Percentiles rank a stretch among this genome's conserved stretches.
Conservation (phyloP, 2,329 filamentous ascomycete genomes). For the Cercospora zeae-maydis region DNA sequence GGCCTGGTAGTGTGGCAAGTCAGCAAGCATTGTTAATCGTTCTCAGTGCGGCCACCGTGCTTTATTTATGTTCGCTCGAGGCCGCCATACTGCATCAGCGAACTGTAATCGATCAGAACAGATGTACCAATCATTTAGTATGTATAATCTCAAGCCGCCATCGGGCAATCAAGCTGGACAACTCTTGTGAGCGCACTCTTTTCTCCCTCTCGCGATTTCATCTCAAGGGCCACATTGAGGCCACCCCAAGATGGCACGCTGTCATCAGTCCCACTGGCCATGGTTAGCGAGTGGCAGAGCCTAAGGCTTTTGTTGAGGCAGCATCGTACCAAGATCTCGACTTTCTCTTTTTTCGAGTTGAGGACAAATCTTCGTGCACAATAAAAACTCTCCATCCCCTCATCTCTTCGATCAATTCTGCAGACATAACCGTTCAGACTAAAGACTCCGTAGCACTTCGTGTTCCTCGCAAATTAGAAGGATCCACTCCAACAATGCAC, state of each 20-base stretch:
- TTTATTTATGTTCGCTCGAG: too few species aligned
- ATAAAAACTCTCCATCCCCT: neutral
- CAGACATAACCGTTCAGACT: neutral
- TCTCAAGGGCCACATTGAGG: too few species aligned
- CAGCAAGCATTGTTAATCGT: slow-evolving; percentile 37
- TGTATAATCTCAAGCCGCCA: neutral
- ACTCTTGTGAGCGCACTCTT: neutral
- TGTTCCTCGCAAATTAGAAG: neutral
- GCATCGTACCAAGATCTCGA: too few species aligned
- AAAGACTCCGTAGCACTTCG: neutral
- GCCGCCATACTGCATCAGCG: too few species aligned
- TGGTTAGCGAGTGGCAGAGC: too few species aligned
- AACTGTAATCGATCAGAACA: neutral
- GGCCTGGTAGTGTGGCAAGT: slow-evolving; percentile 47
- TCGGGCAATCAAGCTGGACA: neutral
- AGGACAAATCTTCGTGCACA: too few species aligned
- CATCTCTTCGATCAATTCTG: neutral
- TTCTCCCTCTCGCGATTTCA: too few species aligned
- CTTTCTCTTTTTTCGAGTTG: too few species aligned
- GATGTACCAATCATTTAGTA: neutral
- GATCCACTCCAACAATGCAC: neutral
- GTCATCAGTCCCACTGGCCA: too few species aligned
- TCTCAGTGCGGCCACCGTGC: neutral
- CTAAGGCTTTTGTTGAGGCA: too few species aligned
- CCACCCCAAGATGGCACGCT: too few species aligned